Evolutionary conservation across 2,329 filamentous ascomycete genomes (phyloP), one percentile per base, ranked within the genome.

Genomic region (Cadophora malorum): DNA sequence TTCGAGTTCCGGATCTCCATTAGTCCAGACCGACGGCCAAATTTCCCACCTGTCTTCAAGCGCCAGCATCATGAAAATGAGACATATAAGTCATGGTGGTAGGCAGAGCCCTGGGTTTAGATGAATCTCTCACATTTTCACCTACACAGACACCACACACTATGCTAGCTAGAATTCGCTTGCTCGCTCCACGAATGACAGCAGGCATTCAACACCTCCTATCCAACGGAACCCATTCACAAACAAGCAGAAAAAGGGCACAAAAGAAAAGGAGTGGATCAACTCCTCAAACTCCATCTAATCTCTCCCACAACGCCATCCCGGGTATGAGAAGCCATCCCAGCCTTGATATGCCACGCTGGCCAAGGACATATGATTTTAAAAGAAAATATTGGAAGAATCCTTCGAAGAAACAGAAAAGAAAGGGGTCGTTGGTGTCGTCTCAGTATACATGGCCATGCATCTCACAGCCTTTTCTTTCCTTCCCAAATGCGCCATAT

Each of bases 391-490:
- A 66, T 68, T 56, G 21, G 6, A 65, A 62, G 12, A 68, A 61
- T 28, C 41, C 41, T 63, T 67, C 33, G 33, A 41, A 64, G 70
- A 71, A 67, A 67, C 23, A 56, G n/a, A 64, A 71, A 71, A 70
- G 50, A 70, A 73, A 71, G 67, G 25, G 63, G 63, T 70, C 33
- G 64, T 70, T 56, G 61, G 61, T 53, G 63, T 73, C 71, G 67
- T 73, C 67, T 71, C 72, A 71, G 68, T 74, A 67, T 74, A 76
- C 73, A 76, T 60, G 69, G 68, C 71, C 67, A 71, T 67, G 63
- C 66, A 67, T 72, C 69, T 68, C 71, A 68, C 69, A 69, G 60
- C 64, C 60, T 35, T 12, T 63, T 50, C 62, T 56, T 50, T 60
- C 63, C 53, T 19, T 53, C 64, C 63, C 68, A 72, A 65, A 71